Evolutionary conservation across 1,284 basidiomycete species (phyloP), one percentile per base, ranked within the genome.

Genomic region (Lentinus polychrous): DNA sequence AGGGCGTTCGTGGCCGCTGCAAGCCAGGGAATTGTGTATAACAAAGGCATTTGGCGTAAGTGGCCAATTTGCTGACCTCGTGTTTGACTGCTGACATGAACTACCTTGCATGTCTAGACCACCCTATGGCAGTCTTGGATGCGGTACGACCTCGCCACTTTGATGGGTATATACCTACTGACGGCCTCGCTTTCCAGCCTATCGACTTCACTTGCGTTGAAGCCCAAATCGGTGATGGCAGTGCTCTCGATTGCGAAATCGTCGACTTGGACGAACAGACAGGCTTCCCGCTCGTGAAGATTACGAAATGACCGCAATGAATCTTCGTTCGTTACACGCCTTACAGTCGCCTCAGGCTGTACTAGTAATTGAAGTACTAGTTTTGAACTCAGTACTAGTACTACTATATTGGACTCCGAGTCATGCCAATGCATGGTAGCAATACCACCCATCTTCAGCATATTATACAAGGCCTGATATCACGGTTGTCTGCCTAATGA

Each of bases 11-110:
- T 87, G 42, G 91, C 89, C 0, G 82, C 73, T 37, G 73, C 79
- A 3, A 76, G 79, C 0, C 94, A 97, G 63, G 92, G 92, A 0
- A 80, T 97, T 41, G 78, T 86, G 18, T 96, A 94, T 63, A 72
- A 83, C 53, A 77, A 75, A 3, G 90, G 81, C 8, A 72, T 91
- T 43, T 97, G 94, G 94, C 93, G 92, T 91, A 57, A 77, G 87
- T 81, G 18, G 15, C 34, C 38, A n/a, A 49, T 33, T 56, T 49
- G 51, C 43, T 38, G 40, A 54, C 45, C 40, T 20, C 46, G 11
- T 49, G n/a, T 31, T 40, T 8, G 33, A 14, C 4, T 43, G 47
- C 10, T 45, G 33, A 22, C 35, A 27, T 4, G 5, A 27, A 10
- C 10, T 27, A 39, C 24, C 43, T 52, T 37, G 45, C 22, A 17